Percentiles rank a stretch among this genome's conserved stretches.
Conservation (phyloP, 139 green algal genomes). For the Chlorella sp. region DNA sequence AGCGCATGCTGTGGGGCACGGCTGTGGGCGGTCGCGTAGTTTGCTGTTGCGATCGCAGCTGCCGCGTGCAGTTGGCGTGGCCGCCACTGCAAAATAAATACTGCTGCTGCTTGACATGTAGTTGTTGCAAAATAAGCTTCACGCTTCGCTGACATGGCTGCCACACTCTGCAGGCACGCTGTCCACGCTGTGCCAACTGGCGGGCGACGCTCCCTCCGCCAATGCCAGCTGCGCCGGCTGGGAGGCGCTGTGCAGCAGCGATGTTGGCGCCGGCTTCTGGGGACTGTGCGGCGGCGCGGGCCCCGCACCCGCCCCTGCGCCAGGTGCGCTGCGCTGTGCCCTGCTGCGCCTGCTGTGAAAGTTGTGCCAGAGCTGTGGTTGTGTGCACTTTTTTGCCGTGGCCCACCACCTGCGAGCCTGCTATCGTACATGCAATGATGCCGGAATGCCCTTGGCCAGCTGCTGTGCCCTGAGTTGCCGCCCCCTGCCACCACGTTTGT, state of each 20-base stretch:
- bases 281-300: background rate
- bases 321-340: background rate
- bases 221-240: background rate
- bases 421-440: too few relatives aligned
- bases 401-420: too few relatives aligned
- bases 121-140: background rate
- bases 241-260: background rate
- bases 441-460: too few relatives aligned
- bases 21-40: too few relatives aligned
- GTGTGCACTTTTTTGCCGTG: too few relatives aligned
- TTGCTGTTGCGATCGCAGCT: too few relatives aligned
- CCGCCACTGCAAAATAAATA: background rate
- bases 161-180: constrained; percentile 21
- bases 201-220: too few relatives aligned
- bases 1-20: background rate
- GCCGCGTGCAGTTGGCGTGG: too few relatives aligned
- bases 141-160: too few relatives aligned
- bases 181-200: background rate
- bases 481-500: too few relatives aligned
- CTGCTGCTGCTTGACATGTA: background rate
- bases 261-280: background rate
- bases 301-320: background rate
- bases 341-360: background rate
- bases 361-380: background rate
- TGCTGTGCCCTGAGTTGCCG: too few relatives aligned